phyloP scores from a whole-genome alignment of 2,329 filamentous ascomycete genomes.

The Rhexocercosporidium sp. region DNA sequence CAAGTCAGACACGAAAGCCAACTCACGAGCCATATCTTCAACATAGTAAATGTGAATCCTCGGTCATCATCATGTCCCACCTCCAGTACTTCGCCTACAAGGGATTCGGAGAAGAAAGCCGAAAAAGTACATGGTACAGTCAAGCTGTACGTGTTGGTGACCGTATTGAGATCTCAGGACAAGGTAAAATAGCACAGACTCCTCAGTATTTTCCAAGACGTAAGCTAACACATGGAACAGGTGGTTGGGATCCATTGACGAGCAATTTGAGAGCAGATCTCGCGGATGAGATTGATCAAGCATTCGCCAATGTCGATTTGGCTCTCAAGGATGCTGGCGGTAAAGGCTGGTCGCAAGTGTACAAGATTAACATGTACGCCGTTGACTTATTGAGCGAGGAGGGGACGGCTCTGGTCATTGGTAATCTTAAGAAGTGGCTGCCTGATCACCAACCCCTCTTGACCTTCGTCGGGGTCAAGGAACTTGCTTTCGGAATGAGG shows the following conservation, averaged over 20 bases:
- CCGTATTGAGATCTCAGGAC: no score
- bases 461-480: conserved; percentile 57
- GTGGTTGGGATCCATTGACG: neutral
- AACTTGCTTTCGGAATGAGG: conserved; percentile 56
- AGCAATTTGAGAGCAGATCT: conserved; percentile 41
- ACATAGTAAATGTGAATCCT: no score
- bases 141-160: no score
- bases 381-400: conserved; percentile 51
- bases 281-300: conserved; percentile 53
- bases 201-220: no score
- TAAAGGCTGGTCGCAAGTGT: conserved; percentile 61
- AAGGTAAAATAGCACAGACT: no score
- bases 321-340: conserved; percentile 58
- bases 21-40: no score
- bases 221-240: no score
- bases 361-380: conserved; percentile 46
- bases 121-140: no score
- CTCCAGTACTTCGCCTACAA: no score
- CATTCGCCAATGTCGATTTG: conserved; percentile 62
- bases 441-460: conserved; percentile 58
- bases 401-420: conserved; percentile 49
- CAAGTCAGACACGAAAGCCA: no score
- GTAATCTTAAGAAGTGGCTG: conserved; percentile 55
- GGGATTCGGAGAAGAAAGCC: no score
- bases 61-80: no score